Evolutionary conservation across 2,329 filamentous ascomycete species (phyloP), one percentile per base, ranked within the genome.

Genomic region (Colletotrichum liriopes): DNA sequence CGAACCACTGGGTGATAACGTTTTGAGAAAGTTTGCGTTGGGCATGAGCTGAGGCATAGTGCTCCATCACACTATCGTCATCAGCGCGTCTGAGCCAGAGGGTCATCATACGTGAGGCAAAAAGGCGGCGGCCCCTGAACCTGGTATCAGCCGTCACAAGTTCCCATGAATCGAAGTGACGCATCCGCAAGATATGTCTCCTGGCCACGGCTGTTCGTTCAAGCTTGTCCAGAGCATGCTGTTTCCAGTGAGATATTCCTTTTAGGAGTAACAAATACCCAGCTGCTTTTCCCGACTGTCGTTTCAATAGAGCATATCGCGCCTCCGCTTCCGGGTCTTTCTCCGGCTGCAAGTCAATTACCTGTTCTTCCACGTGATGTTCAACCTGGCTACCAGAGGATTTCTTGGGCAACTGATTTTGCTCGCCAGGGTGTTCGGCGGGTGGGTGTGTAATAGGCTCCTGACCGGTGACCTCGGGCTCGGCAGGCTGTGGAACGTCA

Each of bases 121-220:
- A 67, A 39, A 74, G 43, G 11, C 72, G 67, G 29, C 65, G 64
- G 11, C 68, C 61, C 37, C 59, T 56, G 7, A 62, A 41, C 39
- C 65, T 69, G 5, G 52, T 41, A 12, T 74, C 72, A 43, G 62
- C 65, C n/a, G 75, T 73, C 39, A 74, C 54, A 7, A 74, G 56
- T 9, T 72, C 74, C 76, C 76, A 77, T 16, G 71, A 63, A 52
- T 75, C 73, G 56, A 77, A 77, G 52, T 77, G 73, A 14, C 84
- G 83, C 70, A 84, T 90, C 67, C 92, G 87, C 65, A 96, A 83
- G 72, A 95, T 90, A 78, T 94, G 93, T 73, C 90, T 86, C 73
- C 93, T 88, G 26, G 93, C 94, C 52, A 90, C 86, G 5, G 88
- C 89, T 5, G 93, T 94, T 51, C 90, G 88, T 73, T 90, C 87